These are phyloP conservation scores for Cornus suecica DNA, from an alignment of 148 eudicot species.

Conservation along the genomic window DNA sequence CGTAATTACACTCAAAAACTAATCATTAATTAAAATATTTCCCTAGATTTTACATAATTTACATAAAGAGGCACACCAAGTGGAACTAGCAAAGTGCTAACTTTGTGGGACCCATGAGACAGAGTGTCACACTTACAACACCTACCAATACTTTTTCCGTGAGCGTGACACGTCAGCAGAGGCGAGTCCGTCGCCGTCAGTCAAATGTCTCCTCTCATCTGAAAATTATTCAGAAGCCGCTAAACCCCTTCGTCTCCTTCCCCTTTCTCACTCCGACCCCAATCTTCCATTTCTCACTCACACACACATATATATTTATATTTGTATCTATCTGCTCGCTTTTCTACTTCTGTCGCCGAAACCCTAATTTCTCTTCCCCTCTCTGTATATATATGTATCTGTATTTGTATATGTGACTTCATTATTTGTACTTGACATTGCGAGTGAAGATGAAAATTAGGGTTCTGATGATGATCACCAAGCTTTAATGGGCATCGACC, in stretches of 20 bases:
- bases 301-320: no score
- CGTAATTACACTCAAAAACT: no score
- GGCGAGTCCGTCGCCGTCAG: background rate
- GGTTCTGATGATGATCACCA: slow-evolving; percentile 2
- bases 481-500: background rate
- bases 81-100: no score
- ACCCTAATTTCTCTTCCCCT: background rate
- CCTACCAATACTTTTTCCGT: background rate
- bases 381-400: no score
- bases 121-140: background rate
- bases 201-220: background rate
- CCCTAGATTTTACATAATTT: no score
- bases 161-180: background rate
- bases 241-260: background rate
- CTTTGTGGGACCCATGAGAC: background rate
- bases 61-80: no score
- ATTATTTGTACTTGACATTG: background rate
- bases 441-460: background rate
- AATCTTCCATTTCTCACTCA: no score
- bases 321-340: background rate
- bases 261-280: no score
- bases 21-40: no score
- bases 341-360: background rate
- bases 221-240: background rate
- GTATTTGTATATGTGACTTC: no score